phyloP scores from a whole-genome alignment of 1,284 basidiomycete genomes.

The Xanthoconium separans region DNA sequence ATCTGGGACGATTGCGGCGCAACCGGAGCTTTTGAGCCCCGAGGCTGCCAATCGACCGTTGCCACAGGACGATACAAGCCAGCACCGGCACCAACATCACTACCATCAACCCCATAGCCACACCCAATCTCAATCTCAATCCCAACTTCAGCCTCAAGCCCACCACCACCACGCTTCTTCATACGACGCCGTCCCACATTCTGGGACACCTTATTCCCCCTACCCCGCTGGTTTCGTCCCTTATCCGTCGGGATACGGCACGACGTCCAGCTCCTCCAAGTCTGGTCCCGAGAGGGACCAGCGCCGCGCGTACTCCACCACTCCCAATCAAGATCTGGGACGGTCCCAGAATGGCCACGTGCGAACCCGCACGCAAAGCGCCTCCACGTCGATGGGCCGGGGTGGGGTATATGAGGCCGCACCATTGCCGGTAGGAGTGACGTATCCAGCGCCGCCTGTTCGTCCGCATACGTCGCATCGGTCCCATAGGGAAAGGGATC shows the following conservation, averaged over 20 bases:
- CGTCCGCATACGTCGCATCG: slow-evolving; percentile 29
- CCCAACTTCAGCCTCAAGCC: slow-evolving; percentile 34
- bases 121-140: slow-evolving; percentile 1
- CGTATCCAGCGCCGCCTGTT: slow-evolving; percentile 32
- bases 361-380: slow-evolving; percentile 17
- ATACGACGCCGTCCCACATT: slow-evolving; percentile 13
- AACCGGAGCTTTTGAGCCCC: slow-evolving; percentile 31
- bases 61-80: slow-evolving; percentile 21
- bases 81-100: slow-evolving; percentile 10
- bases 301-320: not conserved
- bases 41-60: slow-evolving; percentile 30
- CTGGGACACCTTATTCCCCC: slow-evolving; percentile 6
- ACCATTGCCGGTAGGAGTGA: slow-evolving; percentile 32
- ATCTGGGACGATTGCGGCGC: slow-evolving; percentile 9
- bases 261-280: not conserved
- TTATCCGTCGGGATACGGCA: slow-evolving; percentile 3
- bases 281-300: not conserved
- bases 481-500: slow-evolving; percentile 7
- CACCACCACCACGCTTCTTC: not conserved
- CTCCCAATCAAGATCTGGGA: not conserved
- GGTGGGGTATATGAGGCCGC: slow-evolving; percentile 29
- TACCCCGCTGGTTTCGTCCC: slow-evolving; percentile 22
- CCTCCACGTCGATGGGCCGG: slow-evolving; percentile 7
- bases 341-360: not conserved
- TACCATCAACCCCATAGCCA: not conserved